Evolutionary conservation across 108 stramenopile species (phyloP).

Genomic region (Skeletonema tropicum): DNA sequence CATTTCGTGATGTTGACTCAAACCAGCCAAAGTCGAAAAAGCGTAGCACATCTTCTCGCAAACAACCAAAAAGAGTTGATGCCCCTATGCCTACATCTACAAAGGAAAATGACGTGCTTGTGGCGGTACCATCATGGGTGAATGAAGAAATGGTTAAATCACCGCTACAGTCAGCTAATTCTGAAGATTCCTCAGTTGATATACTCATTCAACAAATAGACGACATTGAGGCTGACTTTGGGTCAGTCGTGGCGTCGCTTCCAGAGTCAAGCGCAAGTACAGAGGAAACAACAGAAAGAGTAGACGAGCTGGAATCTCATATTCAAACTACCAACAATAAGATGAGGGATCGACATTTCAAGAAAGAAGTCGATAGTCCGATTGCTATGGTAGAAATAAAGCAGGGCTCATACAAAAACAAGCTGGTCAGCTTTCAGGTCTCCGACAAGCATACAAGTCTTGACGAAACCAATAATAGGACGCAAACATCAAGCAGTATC

Average conservation of each 20-base stretch:
- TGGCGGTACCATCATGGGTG: constrained; percentile 36
- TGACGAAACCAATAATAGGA: neutral
- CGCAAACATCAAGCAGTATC: neutral
- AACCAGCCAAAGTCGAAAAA: neutral
- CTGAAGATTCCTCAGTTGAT: constrained; percentile 44
- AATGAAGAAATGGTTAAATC: constrained; percentile 36
- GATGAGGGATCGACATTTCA: constrained; percentile 13
- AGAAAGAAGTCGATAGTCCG: neutral
- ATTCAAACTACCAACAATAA: constrained; percentile 12
- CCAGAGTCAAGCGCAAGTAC: constrained; percentile 19
- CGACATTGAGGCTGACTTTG: constrained; percentile 53
- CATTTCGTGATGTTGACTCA: neutral
- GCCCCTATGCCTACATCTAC: neutral
- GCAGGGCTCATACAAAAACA: neutral
- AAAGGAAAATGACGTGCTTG: neutral
- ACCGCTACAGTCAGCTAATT: constrained; percentile 26
- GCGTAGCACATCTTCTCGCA: neutral
- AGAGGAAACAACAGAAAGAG: neutral
- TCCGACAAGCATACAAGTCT: neutral
- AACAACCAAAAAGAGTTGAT: neutral
- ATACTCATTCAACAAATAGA: constrained; percentile 41
- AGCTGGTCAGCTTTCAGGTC: neutral
- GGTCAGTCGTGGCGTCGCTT: constrained; percentile 37
- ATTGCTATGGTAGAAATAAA: constrained; percentile 19
- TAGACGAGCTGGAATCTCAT: neutral